phyloP scores from a whole-genome alignment of 2,329 filamentous ascomycete species.

The Aspergillus sp. region DNA sequence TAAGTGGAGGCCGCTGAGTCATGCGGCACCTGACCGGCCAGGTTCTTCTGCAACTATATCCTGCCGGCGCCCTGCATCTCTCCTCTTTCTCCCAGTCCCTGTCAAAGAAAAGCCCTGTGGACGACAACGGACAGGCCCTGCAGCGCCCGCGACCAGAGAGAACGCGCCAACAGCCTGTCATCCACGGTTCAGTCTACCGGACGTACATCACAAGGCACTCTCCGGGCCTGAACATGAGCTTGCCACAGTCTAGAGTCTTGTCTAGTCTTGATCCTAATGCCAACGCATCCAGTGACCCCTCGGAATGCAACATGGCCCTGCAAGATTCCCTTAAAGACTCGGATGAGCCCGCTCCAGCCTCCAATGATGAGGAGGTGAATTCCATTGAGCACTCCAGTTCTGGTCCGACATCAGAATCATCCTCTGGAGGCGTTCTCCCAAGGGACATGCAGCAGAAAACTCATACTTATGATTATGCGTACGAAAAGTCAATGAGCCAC shows the following conservation, averaged over 20 bases:
- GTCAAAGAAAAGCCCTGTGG: no score
- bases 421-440: constrained; percentile 21
- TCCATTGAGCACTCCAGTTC: not conserved
- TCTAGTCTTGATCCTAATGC: constrained; percentile 13
- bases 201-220: not conserved
- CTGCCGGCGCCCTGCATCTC: no score
- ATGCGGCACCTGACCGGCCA: no score
- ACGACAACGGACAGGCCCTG: no score
- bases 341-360: constrained; percentile 5
- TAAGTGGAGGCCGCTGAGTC: no score
- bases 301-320: no score
- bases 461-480: constrained; percentile 85
- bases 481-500: constrained; percentile 89
- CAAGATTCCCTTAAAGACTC: not conserved
- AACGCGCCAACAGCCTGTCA: no score
- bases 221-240: constrained; percentile 11
- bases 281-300: constrained; percentile 7
- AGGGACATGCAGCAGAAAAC: constrained; percentile 53
- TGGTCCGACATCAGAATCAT: constrained; percentile 1
- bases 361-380: constrained; percentile 1
- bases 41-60: no score
- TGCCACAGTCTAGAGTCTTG: constrained; percentile 7
- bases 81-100: no score
- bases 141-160: no score
- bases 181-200: no score